Evolutionary conservation across 2,329 filamentous ascomycete species (phyloP).

Genomic region (Tolypocladium inflatum): DNA sequence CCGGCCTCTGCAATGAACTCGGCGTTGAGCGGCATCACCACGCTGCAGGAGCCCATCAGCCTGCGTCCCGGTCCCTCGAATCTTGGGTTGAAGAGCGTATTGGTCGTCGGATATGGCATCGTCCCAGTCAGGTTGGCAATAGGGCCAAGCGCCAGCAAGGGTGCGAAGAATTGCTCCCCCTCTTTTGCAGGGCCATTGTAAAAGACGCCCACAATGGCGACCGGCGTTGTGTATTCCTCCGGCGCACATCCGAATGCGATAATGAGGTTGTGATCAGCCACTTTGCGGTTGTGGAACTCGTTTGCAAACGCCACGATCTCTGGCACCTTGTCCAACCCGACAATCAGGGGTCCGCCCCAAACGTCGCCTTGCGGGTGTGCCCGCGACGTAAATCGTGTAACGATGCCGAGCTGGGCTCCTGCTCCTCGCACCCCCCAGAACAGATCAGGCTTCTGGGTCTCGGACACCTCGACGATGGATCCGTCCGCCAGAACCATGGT

Average conservation of each 20-base stretch:
- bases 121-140: not conserved
- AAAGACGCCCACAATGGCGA: not conserved
- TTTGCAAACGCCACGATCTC: slow-evolving; percentile 21
- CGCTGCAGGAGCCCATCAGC: not conserved
- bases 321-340: slow-evolving; percentile 14
- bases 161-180: slow-evolving; percentile 2
- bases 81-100: slow-evolving; percentile 13
- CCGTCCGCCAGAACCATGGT: slow-evolving; percentile 30
- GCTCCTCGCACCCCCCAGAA: slow-evolving; percentile 32
- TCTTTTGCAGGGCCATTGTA: slow-evolving; percentile 6
- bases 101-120: slow-evolving; percentile 6
- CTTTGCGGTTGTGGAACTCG: slow-evolving; percentile 14
- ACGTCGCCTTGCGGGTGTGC: slow-evolving; percentile 13
- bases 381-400: slow-evolving; percentile 25
- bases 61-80: slow-evolving; percentile 3
- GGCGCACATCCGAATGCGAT: not conserved
- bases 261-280: slow-evolving; percentile 2
- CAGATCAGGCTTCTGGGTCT: slow-evolving; percentile 29
- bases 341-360: slow-evolving; percentile 19
- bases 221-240: not conserved
- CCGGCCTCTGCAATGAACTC: not conserved
- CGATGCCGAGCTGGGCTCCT: slow-evolving; percentile 32
- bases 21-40: not conserved
- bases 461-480: slow-evolving; percentile 26
- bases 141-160: not conserved